These are phyloP conservation scores for Mortierella sp. DNA, from an alignment of 371 early-diverging fungal genomes.

Conservation along the genomic window DNA sequence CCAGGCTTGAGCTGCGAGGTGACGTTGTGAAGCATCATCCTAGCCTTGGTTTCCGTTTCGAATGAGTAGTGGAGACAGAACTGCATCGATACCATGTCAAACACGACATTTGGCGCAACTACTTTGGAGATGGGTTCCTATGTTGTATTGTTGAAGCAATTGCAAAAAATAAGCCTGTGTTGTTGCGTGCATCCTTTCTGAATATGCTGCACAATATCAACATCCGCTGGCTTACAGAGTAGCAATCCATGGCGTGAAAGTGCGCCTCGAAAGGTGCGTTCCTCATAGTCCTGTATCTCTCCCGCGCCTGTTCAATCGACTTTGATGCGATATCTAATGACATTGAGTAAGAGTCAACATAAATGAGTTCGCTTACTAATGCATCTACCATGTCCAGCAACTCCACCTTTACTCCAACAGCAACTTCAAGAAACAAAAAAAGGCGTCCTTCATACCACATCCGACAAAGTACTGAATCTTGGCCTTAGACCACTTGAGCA, in stretches of 20 bases:
- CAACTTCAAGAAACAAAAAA: background rate
- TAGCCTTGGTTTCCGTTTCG: conserved; percentile 84
- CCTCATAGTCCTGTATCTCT: conserved; percentile 76
- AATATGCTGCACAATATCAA: too few species aligned
- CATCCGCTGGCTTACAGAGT: conserved; percentile 64
- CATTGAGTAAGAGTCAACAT: background rate
- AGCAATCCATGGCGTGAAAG: conserved; percentile 89
- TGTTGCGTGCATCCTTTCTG: too few species aligned
- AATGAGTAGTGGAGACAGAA: conserved; percentile 99
- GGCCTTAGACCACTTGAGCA: conserved; percentile 91
- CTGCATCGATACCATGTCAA: conserved; percentile 95
- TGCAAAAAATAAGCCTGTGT: conserved; percentile 12
- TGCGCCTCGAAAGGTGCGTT: conserved; percentile 73
- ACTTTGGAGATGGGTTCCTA: conserved; percentile 71
- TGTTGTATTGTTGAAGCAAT: background rate
- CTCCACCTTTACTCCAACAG: background rate
- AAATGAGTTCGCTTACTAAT: background rate
- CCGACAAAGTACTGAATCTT: conserved; percentile 81
- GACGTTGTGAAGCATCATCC: conserved; percentile 90
- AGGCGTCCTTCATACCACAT: conserved; percentile 62
- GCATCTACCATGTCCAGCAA: background rate
- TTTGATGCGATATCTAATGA: conserved; percentile 92
- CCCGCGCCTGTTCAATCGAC: conserved; percentile 91
- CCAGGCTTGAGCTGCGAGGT: conserved; percentile 80
- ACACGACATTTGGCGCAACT: conserved; percentile 65